Evolutionary conservation across 257 asterid species (phyloP).

Genomic region (Nicotiana attenuata): DNA sequence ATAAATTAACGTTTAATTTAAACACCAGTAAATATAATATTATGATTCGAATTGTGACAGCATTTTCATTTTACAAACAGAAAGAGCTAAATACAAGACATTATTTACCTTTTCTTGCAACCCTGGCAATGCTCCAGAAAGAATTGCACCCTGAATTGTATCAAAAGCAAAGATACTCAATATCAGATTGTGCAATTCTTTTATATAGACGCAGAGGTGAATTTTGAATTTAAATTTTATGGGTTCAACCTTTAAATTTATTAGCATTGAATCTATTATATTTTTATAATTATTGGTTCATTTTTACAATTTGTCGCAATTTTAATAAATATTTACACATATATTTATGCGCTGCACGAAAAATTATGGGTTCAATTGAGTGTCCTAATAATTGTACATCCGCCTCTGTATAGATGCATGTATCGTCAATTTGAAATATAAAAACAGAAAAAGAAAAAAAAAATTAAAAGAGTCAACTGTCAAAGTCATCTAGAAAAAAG

Average conservation of each 20-base stretch:
- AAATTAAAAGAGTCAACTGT: background rate
- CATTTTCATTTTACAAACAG: background rate
- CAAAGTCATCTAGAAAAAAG: background rate
- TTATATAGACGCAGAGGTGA: no score
- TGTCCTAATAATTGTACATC: no score
- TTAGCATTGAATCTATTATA: no score
- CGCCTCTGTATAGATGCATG: background rate
- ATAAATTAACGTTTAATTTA: background rate
- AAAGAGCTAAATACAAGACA: background rate
- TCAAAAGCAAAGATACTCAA: background rate
- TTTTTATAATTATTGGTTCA: no score
- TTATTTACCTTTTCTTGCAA: slow-evolving; percentile 52
- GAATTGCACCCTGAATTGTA: slow-evolving; percentile 71
- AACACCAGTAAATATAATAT: background rate
- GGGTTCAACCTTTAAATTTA: no score
- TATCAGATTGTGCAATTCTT: background rate
- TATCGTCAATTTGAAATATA: background rate
- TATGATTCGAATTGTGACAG: background rate
- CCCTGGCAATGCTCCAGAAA: slow-evolving; percentile 81
- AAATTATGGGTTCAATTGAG: no score
- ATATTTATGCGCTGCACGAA: no score
- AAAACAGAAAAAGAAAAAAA: background rate
- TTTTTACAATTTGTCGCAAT: no score
- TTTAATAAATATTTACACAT: no score
- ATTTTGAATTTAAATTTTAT: no score